phyloP scores from a whole-genome alignment of 106 monocot species.

The Dendrobium nobile region DNA sequence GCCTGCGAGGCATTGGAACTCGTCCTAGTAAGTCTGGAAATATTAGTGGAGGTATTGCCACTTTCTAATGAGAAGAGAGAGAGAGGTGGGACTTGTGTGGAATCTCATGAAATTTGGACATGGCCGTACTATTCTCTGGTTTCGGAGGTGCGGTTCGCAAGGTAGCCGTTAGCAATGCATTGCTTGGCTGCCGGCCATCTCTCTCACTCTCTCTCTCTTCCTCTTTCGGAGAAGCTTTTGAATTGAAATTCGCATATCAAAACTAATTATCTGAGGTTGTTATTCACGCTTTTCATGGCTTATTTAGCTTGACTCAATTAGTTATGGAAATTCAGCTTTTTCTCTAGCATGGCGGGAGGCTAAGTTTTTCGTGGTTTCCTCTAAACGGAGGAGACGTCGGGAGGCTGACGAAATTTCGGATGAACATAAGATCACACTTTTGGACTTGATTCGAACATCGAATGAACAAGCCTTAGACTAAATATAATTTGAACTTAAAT shows the following conservation, averaged over 20 bases:
- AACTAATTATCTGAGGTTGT: not conserved
- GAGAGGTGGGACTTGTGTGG: not conserved
- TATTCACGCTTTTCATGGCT: not conserved
- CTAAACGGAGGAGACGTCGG: too few species aligned
- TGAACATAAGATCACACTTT: too few species aligned
- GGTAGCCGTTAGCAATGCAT: not conserved
- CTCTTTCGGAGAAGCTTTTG: not conserved
- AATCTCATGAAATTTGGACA: slow-evolving; percentile 4
- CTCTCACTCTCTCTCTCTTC: slow-evolving; percentile 3
- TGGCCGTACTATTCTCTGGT: slow-evolving; percentile 4
- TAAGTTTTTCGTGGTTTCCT: too few species aligned
- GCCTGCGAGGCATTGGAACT: slow-evolving; percentile 10
- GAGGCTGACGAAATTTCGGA: too few species aligned
- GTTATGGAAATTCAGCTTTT: not conserved
- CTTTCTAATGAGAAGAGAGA: not conserved
- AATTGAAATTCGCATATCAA: not conserved
- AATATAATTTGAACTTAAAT: too few species aligned
- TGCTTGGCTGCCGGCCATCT: not conserved
- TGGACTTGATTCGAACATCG: too few species aligned
- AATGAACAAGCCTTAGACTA: too few species aligned
- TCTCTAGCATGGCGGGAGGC: too few species aligned
- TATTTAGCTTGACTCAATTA: not conserved
- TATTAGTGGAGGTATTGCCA: too few species aligned
- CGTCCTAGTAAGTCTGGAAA: not conserved
- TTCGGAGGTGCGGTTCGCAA: slow-evolving; percentile 1